These are phyloP conservation scores for Euryodendron excelsum DNA, from an alignment of 148 eudicot genomes.

Conservation along the genomic window DNA sequence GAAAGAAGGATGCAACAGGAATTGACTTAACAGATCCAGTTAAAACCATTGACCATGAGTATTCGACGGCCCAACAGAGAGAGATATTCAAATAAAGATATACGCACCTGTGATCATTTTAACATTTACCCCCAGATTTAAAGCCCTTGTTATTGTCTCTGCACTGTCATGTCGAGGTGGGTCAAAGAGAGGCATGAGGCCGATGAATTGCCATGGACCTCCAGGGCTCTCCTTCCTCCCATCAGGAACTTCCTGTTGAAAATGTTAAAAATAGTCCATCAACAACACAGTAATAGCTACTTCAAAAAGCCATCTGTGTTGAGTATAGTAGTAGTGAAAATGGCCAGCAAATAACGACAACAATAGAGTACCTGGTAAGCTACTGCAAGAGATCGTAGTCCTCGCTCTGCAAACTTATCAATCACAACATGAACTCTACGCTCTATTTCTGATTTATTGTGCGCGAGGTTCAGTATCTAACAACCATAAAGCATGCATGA, in stretches of 20 bases:
- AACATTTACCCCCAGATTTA: slow-evolving; percentile 55
- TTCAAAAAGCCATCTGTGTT: neutral
- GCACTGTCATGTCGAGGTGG: slow-evolving; percentile 66
- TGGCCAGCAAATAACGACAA: neutral
- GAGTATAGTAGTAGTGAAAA: neutral
- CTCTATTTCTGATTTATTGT: slow-evolving; percentile 48
- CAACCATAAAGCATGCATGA: neutral
- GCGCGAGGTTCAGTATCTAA: slow-evolving; percentile 51
- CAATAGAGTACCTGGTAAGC: slow-evolving; percentile 43
- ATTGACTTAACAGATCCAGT: neutral
- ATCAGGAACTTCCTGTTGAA: slow-evolving; percentile 51
- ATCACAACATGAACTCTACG: slow-evolving; percentile 50
- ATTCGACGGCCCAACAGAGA: neutral
- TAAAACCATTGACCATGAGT: neutral
- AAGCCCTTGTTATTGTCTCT: slow-evolving; percentile 51
- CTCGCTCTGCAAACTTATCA: slow-evolving; percentile 58
- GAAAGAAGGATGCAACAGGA: neutral
- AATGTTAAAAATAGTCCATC: neutral
- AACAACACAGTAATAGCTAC: neutral
- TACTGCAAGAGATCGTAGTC: slow-evolving; percentile 57
- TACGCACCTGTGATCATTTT: slow-evolving; percentile 57
- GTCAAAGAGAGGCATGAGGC: slow-evolving; percentile 59
- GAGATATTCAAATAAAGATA: neutral
- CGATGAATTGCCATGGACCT: slow-evolving; percentile 52
- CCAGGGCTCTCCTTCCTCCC: slow-evolving; percentile 46